phyloP scores from a whole-genome alignment of 1,139 yeast species.

The Trichomonascaceae sp. region DNA sequence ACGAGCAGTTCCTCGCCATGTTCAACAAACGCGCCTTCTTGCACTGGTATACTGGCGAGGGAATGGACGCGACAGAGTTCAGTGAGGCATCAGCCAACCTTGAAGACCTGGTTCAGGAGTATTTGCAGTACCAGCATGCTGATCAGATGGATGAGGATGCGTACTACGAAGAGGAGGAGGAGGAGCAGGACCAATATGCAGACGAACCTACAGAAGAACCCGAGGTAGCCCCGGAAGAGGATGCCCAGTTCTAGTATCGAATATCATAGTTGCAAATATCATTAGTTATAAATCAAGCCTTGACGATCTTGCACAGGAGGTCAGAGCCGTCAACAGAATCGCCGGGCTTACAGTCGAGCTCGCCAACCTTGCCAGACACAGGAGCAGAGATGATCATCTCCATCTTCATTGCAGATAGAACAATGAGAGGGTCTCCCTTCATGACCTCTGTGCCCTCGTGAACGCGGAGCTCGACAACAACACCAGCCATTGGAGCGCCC shows the following conservation, averaged over 20 bases:
- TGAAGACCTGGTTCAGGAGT: constrained; percentile 30
- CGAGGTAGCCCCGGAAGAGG: constrained; percentile 7
- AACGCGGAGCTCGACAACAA: constrained; percentile 85
- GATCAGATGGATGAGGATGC: constrained; percentile 28
- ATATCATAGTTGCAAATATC: too few species aligned
- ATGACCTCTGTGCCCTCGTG: constrained; percentile 78
- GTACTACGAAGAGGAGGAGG: constrained; percentile 16
- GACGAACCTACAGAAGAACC: constrained; percentile 5
- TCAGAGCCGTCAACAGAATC: constrained; percentile 94
- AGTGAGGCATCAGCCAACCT: constrained; percentile 33
- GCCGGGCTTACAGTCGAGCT: constrained; percentile 69
- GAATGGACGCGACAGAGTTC: constrained; percentile 35
- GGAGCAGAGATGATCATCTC: constrained; percentile 98
- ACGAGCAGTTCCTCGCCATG: constrained; percentile 31
- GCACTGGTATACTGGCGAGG: constrained; percentile 36
- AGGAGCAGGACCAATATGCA: constrained; percentile 8
- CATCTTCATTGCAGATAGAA: constrained; percentile 98
- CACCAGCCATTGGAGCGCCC: constrained; percentile 99
- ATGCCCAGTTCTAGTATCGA: too few species aligned
- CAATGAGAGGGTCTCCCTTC: constrained; percentile 95
- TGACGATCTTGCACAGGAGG: constrained; percentile 42
- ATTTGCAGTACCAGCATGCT: constrained; percentile 34
- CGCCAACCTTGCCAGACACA: constrained; percentile 68
- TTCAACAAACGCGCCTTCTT: constrained; percentile 33
- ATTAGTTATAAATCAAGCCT: too few species aligned